Conservation (phyloP, 192 early-diverging fungal species). For the Gigaspora rosea region DNA sequence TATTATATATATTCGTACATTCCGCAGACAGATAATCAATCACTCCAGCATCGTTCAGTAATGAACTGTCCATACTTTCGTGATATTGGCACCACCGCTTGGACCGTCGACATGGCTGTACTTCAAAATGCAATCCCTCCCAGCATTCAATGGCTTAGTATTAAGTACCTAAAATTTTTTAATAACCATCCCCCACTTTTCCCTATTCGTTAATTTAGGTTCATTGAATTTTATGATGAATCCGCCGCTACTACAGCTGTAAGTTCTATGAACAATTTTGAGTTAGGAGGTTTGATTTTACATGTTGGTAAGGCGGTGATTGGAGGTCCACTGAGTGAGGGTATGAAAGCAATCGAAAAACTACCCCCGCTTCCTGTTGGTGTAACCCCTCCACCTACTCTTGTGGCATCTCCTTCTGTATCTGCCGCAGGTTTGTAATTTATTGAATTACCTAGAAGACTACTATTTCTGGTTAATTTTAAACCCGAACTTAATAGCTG, state of each 20-base stretch:
- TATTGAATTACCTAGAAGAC: not conserved
- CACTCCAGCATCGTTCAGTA: constrained; percentile 19
- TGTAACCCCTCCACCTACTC: constrained; percentile 10
- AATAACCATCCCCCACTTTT: constrained; percentile 17
- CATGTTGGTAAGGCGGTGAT: constrained; percentile 70
- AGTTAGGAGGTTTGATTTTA: constrained; percentile 70
- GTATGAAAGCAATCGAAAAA: constrained; percentile 76
- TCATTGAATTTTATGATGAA: constrained; percentile 74
- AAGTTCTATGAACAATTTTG: constrained; percentile 74
- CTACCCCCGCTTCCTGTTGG: constrained; percentile 41
- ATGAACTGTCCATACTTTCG: constrained; percentile 22
- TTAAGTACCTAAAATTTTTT: constrained; percentile 6
- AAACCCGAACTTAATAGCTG: constrained; percentile 25
- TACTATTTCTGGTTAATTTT: not conserved
- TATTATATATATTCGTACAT: constrained; percentile 3
- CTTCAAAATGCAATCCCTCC: constrained; percentile 2
- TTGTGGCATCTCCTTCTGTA: constrained; percentile 36
- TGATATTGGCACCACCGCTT: constrained; percentile 20
- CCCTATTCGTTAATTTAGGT: constrained; percentile 48
- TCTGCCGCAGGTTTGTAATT: constrained; percentile 30
- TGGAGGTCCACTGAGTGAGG: constrained; percentile 75
- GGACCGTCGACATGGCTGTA: constrained; percentile 26
- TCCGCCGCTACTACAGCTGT: constrained; percentile 62
- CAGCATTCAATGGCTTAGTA: constrained; percentile 12
- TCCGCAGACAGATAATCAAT: constrained; percentile 21